Conservation (phyloP, 352 stramenopile genomes). For the Aphanomyces stellatus region DNA sequence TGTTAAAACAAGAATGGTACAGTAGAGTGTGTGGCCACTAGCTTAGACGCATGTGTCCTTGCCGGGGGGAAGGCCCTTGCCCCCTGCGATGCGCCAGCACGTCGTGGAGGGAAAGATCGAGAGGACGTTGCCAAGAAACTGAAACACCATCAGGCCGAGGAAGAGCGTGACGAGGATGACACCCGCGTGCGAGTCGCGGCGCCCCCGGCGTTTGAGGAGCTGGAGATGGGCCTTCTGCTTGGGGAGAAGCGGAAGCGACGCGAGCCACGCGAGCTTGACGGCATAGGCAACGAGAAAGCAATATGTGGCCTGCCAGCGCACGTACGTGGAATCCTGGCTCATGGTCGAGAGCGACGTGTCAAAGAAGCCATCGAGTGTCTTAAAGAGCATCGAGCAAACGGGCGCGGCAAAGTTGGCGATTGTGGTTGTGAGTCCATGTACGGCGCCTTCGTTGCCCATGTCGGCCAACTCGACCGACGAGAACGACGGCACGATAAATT, state of each 20-base stretch:
- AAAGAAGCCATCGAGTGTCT: slow-evolving; percentile 44
- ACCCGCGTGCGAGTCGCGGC: slow-evolving; percentile 27
- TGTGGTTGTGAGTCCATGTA: slow-evolving; percentile 38
- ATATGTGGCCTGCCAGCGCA: slow-evolving; percentile 35
- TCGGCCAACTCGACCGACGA: slow-evolving; percentile 60
- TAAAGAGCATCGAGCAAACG: slow-evolving; percentile 47
- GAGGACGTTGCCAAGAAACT: slow-evolving; percentile 40
- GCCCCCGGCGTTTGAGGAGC: slow-evolving; percentile 32
- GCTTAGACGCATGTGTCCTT: not conserved
- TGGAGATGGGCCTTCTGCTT: slow-evolving; percentile 47
- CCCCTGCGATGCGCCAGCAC: slow-evolving; percentile 29
- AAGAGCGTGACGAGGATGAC: slow-evolving; percentile 28
- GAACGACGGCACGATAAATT: slow-evolving; percentile 45
- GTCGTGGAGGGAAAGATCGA: slow-evolving; percentile 29
- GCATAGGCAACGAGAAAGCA: slow-evolving; percentile 52
- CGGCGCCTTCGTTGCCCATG: slow-evolving; percentile 41
- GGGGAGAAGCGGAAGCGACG: slow-evolving; percentile 39
- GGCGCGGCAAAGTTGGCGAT: slow-evolving; percentile 37
- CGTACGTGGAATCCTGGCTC: slow-evolving; percentile 22
- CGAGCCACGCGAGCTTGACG: slow-evolving; percentile 35
- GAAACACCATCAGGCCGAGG: slow-evolving; percentile 23
- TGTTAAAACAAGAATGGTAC: too few relatives aligned
- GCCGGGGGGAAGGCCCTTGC: not conserved
- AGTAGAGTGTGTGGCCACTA: too few relatives aligned
- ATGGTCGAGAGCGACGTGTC: slow-evolving; percentile 37